A percentile compares a stretch with the other conserved stretches of the same genome.
phyloP scores from a whole-genome alignment of 148 eudicot genomes.

The Fagopyrum tataricum region DNA sequence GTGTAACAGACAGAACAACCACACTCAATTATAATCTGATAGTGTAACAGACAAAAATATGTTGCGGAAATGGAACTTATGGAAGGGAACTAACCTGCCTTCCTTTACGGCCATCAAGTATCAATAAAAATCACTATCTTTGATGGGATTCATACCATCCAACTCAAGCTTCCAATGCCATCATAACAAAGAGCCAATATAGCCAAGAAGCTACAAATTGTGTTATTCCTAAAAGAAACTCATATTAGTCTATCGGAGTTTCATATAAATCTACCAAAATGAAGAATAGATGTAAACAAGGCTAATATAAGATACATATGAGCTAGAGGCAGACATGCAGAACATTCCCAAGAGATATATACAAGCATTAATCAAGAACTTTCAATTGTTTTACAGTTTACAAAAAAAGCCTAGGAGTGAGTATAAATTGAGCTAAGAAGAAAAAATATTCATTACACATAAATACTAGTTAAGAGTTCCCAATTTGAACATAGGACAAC shows the following conservation, averaged over 20 bases:
- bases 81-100: slow-evolving; percentile 43
- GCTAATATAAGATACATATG: no score
- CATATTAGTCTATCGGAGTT: no score
- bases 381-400: neutral
- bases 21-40: no score
- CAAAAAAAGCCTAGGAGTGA: neutral
- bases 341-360: neutral
- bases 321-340: no score
- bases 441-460: neutral
- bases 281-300: no score
- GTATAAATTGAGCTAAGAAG: neutral
- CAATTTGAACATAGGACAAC: neutral
- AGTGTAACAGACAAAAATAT: no score
- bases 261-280: no score
- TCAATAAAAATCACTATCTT: slow-evolving; percentile 25
- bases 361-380: neutral
- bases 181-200: slow-evolving; percentile 32
- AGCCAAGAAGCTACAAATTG: slow-evolving; percentile 37
- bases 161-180: slow-evolving; percentile 39
- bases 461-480: neutral
- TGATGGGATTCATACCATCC: slow-evolving; percentile 51
- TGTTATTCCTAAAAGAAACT: neutral
- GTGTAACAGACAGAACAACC: slow-evolving; percentile 23
- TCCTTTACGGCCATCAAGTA: slow-evolving; percentile 36
- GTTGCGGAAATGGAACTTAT: slow-evolving; percentile 41